These are phyloP conservation scores for Medicago arabica DNA, from an alignment of 306 rosid species.

Conservation along the genomic window DNA sequence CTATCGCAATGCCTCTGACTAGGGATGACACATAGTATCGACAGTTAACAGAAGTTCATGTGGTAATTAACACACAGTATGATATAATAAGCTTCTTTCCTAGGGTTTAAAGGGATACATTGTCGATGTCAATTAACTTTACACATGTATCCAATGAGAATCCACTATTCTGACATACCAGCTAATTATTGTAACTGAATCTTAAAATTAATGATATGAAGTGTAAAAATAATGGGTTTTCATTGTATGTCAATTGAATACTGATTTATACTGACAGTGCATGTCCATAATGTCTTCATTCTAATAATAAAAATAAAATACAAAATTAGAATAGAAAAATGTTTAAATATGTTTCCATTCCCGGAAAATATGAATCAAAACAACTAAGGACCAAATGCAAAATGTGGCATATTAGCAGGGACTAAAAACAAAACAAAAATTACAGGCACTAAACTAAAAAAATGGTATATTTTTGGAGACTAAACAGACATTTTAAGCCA, in stretches of 20 bases:
- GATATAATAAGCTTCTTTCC: background rate
- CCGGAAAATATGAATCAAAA: no score
- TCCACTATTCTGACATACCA: conserved; percentile 5
- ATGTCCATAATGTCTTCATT: background rate
- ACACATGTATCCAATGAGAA: background rate
- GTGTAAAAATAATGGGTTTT: background rate
- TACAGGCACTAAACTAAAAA: no score
- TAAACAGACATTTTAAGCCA: no score
- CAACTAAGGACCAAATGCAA: no score
- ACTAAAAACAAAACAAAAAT: no score
- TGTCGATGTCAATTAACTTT: background rate
- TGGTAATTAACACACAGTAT: background rate
- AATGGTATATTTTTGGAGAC: no score
- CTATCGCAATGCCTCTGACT: no score
- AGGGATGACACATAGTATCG: no score
- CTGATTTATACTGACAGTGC: background rate
- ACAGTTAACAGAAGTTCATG: background rate
- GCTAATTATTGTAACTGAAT: background rate
- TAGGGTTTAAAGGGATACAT: background rate
- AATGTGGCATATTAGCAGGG: no score
- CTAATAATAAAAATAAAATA: background rate
- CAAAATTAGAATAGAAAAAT: background rate
- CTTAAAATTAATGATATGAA: background rate
- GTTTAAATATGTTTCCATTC: no score
- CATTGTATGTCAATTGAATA: background rate